Percentiles rank a stretch among this genome's conserved stretches.
phyloP scores from a whole-genome alignment of 768 basidiomycete species.

The Leccinum olivaceopallidum region DNA sequence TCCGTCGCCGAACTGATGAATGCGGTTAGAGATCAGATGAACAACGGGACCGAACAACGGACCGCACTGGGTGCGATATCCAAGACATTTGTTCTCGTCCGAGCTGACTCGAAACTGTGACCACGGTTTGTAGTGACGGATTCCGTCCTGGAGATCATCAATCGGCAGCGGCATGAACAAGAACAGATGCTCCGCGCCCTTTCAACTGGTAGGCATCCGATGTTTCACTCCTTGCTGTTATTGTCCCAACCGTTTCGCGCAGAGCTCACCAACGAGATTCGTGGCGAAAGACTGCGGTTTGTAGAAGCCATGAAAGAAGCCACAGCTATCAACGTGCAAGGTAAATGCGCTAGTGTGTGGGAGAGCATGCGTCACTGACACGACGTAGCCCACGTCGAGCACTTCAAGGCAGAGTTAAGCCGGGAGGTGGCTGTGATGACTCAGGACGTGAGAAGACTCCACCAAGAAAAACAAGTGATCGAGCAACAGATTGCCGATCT shows the following conservation, averaged over 20 bases:
- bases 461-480: slow-evolving; percentile 61
- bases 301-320: slow-evolving; percentile 97
- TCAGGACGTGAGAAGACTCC: slow-evolving; percentile 67
- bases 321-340: slow-evolving; percentile 82
- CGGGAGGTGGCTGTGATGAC: slow-evolving; percentile 75
- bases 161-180: slow-evolving; percentile 71
- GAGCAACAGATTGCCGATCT: slow-evolving; percentile 74
- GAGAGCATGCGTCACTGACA: slow-evolving; percentile 4
- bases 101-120: slow-evolving; percentile 9
- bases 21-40: slow-evolving; percentile 44
- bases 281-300: slow-evolving; percentile 81
- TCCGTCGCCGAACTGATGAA: slow-evolving; percentile 39
- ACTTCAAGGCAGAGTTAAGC: slow-evolving; percentile 80
- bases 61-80: slow-evolving; percentile 37
- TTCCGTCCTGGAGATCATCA: slow-evolving; percentile 59
- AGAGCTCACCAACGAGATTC: slow-evolving; percentile 84
- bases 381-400: slow-evolving; percentile 73
- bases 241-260: slow-evolving; percentile 1
- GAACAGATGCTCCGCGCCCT: slow-evolving; percentile 66
- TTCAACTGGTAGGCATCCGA: slow-evolving; percentile 52
- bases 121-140: slow-evolving; percentile 47
- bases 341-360: slow-evolving; percentile 37
- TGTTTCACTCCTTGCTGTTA: not conserved
- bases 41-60: slow-evolving; percentile 40
- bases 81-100: slow-evolving; percentile 9